Percentiles rank a stretch among this genome's conserved stretches.
Conservation (phyloP, 1,284 basidiomycete species). For the Ceratobasidium sp. region DNA sequence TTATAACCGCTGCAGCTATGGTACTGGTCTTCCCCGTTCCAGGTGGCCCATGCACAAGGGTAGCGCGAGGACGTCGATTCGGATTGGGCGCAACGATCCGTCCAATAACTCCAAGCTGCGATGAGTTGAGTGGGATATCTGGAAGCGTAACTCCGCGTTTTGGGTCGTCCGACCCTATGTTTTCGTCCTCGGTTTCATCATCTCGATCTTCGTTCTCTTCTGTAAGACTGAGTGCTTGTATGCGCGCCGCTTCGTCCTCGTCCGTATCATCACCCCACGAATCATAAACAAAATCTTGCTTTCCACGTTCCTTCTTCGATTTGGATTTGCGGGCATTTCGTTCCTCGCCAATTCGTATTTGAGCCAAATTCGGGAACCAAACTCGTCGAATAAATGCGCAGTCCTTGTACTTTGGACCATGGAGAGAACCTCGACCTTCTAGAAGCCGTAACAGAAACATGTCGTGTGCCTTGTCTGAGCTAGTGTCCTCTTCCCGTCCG, state of each 20-base stretch:
- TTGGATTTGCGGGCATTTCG: background rate
- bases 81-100: slow-evolving; percentile 17
- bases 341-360: background rate
- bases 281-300: slow-evolving; percentile 1
- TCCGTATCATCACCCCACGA: slow-evolving; percentile 25
- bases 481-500: slow-evolving; percentile 37
- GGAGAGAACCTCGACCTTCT: slow-evolving; percentile 20
- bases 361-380: slow-evolving; percentile 38
- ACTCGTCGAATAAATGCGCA: slow-evolving; percentile 40
- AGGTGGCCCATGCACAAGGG: slow-evolving; percentile 66
- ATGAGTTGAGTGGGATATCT: slow-evolving; percentile 6
- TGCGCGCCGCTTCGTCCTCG: slow-evolving; percentile 27
- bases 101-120: slow-evolving; percentile 32
- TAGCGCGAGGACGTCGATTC: background rate
- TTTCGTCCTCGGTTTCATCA: slow-evolving; percentile 27
- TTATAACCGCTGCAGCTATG: slow-evolving; percentile 65
- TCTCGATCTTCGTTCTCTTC: slow-evolving; percentile 11
- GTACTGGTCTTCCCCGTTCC: slow-evolving; percentile 69
- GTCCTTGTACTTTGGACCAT: slow-evolving; percentile 14
- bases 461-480: slow-evolving; percentile 22
- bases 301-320: background rate
- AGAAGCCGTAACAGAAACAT: slow-evolving; percentile 39
- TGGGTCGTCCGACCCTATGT: slow-evolving; percentile 1
- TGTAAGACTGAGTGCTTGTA: background rate
- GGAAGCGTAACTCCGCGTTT: slow-evolving; percentile 16